These are phyloP conservation scores for Agaricus blazei DNA, from an alignment of 768 basidiomycete genomes.

Conservation along the genomic window DNA sequence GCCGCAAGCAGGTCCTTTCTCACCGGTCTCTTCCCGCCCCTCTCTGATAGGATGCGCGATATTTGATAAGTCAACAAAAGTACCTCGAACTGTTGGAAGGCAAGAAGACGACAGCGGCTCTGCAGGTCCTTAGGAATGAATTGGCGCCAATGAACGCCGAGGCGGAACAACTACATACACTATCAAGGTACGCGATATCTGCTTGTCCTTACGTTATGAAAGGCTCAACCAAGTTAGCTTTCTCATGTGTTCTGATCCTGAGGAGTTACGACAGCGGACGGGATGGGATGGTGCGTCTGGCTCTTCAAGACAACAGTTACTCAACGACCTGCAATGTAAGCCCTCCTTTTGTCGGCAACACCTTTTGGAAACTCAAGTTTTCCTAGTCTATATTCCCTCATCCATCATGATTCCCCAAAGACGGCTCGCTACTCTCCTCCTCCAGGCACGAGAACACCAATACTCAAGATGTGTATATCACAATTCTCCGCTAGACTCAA, in stretches of 20 bases:
- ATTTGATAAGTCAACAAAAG: slow-evolving; percentile 91
- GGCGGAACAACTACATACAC: slow-evolving; percentile 73
- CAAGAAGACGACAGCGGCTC: slow-evolving; percentile 71
- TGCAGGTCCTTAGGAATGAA: slow-evolving; percentile 84
- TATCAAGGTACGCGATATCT: slow-evolving; percentile 65
- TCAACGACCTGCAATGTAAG: slow-evolving; percentile 80
- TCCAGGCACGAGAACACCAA: slow-evolving; percentile 82
- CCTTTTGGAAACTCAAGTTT: not conserved
- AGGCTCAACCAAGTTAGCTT: slow-evolving; percentile 39
- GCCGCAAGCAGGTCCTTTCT: not conserved
- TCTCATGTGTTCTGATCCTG: slow-evolving; percentile 88
- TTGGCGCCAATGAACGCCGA: slow-evolving; percentile 79
- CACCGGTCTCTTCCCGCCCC: slow-evolving; percentile 1
- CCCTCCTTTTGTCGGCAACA: slow-evolving; percentile 1
- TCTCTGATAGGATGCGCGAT: slow-evolving; percentile 61
- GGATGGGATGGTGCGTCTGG: slow-evolving; percentile 89
- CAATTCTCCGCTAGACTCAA: slow-evolving; percentile 54
- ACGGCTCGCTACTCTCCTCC: slow-evolving; percentile 78
- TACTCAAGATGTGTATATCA: slow-evolving; percentile 83
- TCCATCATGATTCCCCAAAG: slow-evolving; percentile 90
- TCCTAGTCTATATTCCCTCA: slow-evolving; percentile 80
- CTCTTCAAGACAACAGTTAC: slow-evolving; percentile 67
- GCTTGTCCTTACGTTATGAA: not conserved
- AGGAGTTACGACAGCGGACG: slow-evolving; percentile 76
- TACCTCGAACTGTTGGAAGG: slow-evolving; percentile 90